Evolutionary conservation across 1,139 yeast species (phyloP).

Genomic region (Scheffersomyces insectosa): DNA sequence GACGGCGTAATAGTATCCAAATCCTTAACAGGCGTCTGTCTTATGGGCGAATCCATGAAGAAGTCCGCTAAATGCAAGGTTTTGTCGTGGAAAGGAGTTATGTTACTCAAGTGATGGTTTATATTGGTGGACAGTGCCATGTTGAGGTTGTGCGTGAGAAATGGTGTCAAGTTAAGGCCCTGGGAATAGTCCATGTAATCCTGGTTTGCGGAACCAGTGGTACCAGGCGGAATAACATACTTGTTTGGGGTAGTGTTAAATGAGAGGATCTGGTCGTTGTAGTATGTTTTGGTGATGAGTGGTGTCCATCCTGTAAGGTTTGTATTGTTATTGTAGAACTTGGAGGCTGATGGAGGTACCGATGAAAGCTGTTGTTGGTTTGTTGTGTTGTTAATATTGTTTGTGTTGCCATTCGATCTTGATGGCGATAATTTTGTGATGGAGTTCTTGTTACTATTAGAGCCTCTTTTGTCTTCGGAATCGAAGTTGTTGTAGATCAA

Average conservation of each 20-base stretch:
- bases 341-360: slow-evolving; percentile 32
- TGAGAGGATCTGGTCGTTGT: slow-evolving; percentile 36
- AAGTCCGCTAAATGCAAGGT: slow-evolving; percentile 45
- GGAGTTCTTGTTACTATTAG: slow-evolving; percentile 2
- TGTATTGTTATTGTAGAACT: slow-evolving; percentile 17
- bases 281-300: slow-evolving; percentile 39
- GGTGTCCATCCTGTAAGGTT: slow-evolving; percentile 48
- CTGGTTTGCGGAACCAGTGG: slow-evolving; percentile 11
- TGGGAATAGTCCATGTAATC: slow-evolving; percentile 31
- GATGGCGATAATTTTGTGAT: not conserved
- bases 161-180: slow-evolving; percentile 47
- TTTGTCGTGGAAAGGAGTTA: slow-evolving; percentile 49
- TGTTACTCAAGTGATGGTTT: slow-evolving; percentile 22
- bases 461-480: slow-evolving; percentile 10
- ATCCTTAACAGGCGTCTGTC: slow-evolving; percentile 33
- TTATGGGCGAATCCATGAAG: slow-evolving; percentile 47
- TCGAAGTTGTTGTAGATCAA: slow-evolving; percentile 20
- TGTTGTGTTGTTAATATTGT: not conserved
- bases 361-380: slow-evolving; percentile 4
- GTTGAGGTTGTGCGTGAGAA: slow-evolving; percentile 40
- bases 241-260: slow-evolving; percentile 40
- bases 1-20: slow-evolving; percentile 48
- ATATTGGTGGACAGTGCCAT: slow-evolving; percentile 15
- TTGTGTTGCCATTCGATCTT: not conserved
- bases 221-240: slow-evolving; percentile 6